phyloP scores from a whole-genome alignment of 768 basidiomycete genomes.

The Suillus brevipes region DNA sequence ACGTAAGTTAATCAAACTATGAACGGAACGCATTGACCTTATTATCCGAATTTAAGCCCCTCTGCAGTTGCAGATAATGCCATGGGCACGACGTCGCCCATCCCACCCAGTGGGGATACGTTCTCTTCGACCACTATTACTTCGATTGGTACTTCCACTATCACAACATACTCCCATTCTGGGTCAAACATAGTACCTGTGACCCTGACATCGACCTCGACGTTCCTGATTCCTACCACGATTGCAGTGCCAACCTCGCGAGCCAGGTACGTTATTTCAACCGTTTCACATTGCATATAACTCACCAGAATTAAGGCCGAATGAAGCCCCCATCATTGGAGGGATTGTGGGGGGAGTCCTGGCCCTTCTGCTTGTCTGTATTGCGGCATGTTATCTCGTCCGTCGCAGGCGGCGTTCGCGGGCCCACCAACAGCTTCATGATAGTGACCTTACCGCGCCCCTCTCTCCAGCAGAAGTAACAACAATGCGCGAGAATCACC shows the following conservation, averaged over 20 bases:
- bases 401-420: conserved; percentile 3
- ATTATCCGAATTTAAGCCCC: background rate
- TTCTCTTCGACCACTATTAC: background rate
- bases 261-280: conserved; percentile 1
- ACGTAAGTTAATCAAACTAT: background rate
- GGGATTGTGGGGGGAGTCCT: conserved; percentile 9
- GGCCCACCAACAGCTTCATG: conserved; percentile 1
- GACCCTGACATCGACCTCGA: background rate
- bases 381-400: conserved; percentile 5
- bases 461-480: background rate
- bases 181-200: no score
- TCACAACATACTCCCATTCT: background rate
- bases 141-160: background rate
- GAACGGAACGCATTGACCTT: background rate
- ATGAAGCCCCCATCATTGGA: conserved; percentile 8
- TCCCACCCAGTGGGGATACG: background rate
- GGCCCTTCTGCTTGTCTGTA: background rate
- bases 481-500: conserved; percentile 6
- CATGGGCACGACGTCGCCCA: background rate
- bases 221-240: background rate
- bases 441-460: background rate
- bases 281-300: background rate
- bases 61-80: background rate
- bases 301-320: background rate
- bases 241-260: background rate